Evolutionary conservation across 768 basidiomycete species (phyloP), one percentile per base, ranked within the genome.

Genomic region (Coprinopsis sp.): DNA sequence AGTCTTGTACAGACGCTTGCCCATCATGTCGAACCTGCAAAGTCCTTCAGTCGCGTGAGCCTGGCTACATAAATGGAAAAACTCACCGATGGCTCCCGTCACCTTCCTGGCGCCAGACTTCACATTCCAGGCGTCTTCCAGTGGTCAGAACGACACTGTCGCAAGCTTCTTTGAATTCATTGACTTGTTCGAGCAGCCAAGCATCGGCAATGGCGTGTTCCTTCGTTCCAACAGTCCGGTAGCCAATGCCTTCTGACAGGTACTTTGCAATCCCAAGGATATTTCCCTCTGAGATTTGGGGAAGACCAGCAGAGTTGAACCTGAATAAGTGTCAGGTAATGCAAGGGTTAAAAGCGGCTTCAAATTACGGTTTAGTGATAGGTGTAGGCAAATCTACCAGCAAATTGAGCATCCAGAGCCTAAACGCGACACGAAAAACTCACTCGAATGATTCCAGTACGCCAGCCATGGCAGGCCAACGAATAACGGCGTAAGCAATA

Each of bases 11-110:
- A 95, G 67, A 18, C 85, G 76, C 47, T 85, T 76, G 56, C 71
- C 73, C 87, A 93, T 88, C 76, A 98, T 95, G 61, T 95, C 92
- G 61, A 97, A 97, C 23, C 91, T 91, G 24, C 14, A 6, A 25
- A 21, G 22, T 36, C 16, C n/a, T 40, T 28, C 30, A 22, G 18
- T 16, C 12, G 37, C 33, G 16, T 40, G 37, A 6, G 27, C 25
- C 36, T 38, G 29, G 13, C 12, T 10, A 29, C 24, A 33, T 27
- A 18, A 24, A 30, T n/a, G 33, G 18, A 27, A 34, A 8, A 25
- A 68, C 84, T 56, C 54, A 92, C 91, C 88, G 71, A 69, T 95
- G 92, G 53, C 78, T 84, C 3, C 93, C 92, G 51, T 82, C 89
- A 2, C 93, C 92, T 54, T 84, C 75, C 64, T 96, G 94, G 46